Evolutionary conservation across 148 eudicot species (phyloP), one percentile per base, ranked within the genome.

Genomic region (Linanthus parryae): DNA sequence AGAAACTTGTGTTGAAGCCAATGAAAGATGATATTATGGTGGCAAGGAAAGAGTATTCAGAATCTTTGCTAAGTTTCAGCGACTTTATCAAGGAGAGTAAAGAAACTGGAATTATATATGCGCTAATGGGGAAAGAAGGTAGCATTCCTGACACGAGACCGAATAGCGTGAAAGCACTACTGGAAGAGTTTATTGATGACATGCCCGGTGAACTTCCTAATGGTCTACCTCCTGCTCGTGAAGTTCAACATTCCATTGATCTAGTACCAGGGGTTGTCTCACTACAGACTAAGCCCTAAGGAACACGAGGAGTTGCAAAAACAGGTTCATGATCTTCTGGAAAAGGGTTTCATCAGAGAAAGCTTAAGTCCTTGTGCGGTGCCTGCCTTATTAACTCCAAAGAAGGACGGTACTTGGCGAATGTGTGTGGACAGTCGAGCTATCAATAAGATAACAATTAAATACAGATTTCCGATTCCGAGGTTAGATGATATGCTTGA

Each of bases 11-110:
- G 8, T 7, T 46, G 33, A 46, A 46, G 15, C 31, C 34, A 3
- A 25, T 46, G 19, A 46, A 12, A n/a, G 51, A 46, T 25, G 51
- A 26, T 6, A 11, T 6, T 12, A 11, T 16, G 2, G 33, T 18
- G 2, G 8, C 17, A 14, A 46, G 37, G 14, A 48, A 28, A 8
- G 23, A 24, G 18, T 8, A 24, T 16, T 28, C 53, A 19, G 8
- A 2, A 3, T 17, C 23, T 2, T 14, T 30, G 8, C 24, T 48
- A 6, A 48, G 18, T 48, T n/a, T 16, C 4, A n/a, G 27, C 15
- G 33, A 46, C 13, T 48, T 48, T 18, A 8, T 28, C n/a, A 24
- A 48, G 10, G 18, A 47, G 16, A 47, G 51, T 10, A 28, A 48
- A 5, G 15, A 28, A 19, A 16, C 10, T 26, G 34, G 12, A 17